Evolutionary conservation across 345 rosid species (phyloP).

Genomic region (Microcos paniculata): DNA sequence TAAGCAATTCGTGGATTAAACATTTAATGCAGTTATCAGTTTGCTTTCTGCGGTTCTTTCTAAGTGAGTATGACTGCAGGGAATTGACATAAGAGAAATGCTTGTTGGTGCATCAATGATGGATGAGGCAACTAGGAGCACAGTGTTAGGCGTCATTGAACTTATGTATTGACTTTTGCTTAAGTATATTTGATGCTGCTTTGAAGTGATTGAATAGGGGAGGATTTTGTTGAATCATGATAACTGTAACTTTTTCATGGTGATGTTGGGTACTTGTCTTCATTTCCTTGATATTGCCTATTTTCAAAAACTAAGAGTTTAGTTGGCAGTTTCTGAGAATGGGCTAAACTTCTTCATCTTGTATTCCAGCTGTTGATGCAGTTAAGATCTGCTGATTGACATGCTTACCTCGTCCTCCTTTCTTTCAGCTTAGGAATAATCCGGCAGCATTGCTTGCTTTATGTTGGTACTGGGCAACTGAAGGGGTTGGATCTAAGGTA

Average conservation of each 20-base stretch:
- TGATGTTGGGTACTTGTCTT: background rate
- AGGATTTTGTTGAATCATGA: constrained; percentile 10
- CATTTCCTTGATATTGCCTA: background rate
- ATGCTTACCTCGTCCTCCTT: constrained; percentile 12
- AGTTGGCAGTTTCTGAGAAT: background rate
- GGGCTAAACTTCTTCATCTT: background rate
- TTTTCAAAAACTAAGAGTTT: background rate
- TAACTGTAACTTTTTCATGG: background rate
- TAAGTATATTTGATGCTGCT: constrained; percentile 3
- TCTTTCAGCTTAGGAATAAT: constrained; percentile 69
- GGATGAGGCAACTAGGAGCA: constrained; percentile 81
- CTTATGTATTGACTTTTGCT: background rate
- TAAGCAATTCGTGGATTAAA: constrained; percentile 26
- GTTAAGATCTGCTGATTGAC: background rate
- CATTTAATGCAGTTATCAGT: constrained; percentile 9
- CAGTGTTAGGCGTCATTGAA: constrained; percentile 38
- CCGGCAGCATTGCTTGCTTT: constrained; percentile 95
- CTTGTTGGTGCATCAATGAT: constrained; percentile 89
- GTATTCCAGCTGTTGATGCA: background rate
- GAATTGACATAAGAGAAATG: constrained; percentile 85
- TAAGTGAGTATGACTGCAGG: constrained; percentile 43
- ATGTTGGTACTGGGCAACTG: constrained; percentile 96
- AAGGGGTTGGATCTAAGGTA: constrained; percentile 96
- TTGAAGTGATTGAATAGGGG: background rate
- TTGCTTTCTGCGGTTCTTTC: constrained; percentile 6